These are phyloP conservation scores for Colletotrichum costaricense DNA, from an alignment of 2,329 filamentous ascomycete genomes.

Conservation along the genomic window DNA sequence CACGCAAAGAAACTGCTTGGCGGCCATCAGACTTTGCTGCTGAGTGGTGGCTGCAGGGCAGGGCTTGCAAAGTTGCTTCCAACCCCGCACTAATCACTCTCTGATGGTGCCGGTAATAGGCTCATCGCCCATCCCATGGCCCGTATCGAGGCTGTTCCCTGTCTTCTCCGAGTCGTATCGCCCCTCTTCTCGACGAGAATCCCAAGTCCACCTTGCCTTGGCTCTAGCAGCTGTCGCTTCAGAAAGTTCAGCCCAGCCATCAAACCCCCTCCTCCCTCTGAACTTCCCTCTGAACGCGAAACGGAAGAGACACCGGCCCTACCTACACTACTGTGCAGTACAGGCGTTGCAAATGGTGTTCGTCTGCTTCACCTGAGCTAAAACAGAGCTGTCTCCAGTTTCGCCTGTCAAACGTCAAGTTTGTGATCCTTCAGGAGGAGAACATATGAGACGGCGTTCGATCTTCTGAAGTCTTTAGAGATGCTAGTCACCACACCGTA, in stretches of 20 bases:
- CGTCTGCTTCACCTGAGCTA: neutral
- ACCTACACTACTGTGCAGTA: neutral
- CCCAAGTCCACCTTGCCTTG: constrained; percentile 16
- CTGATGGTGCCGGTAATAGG: neutral
- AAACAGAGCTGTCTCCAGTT: neutral
- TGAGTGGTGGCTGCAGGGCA: neutral
- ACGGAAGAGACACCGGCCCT: neutral
- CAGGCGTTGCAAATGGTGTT: neutral
- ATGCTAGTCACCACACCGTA: neutral
- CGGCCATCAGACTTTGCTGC: neutral
- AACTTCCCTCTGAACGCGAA: neutral
- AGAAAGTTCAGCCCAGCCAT: neutral
- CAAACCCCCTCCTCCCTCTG: neutral
- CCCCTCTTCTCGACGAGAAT: constrained; percentile 6
- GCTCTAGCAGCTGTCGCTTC: constrained; percentile 20
- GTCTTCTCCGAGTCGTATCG: constrained; percentile 24
- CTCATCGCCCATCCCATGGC: neutral
- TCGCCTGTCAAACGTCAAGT: constrained; percentile 5
- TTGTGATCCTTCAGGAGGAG: neutral
- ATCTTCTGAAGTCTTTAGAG: neutral
- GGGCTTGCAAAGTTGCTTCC: constrained; percentile 6
- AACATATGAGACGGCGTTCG: neutral
- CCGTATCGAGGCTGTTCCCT: constrained; percentile 21
- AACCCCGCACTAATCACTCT: constrained; percentile 4
- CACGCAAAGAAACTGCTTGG: neutral